Conservation (phyloP, 2,329 filamentous ascomycete species). For the Cytospora piceae region DNA sequence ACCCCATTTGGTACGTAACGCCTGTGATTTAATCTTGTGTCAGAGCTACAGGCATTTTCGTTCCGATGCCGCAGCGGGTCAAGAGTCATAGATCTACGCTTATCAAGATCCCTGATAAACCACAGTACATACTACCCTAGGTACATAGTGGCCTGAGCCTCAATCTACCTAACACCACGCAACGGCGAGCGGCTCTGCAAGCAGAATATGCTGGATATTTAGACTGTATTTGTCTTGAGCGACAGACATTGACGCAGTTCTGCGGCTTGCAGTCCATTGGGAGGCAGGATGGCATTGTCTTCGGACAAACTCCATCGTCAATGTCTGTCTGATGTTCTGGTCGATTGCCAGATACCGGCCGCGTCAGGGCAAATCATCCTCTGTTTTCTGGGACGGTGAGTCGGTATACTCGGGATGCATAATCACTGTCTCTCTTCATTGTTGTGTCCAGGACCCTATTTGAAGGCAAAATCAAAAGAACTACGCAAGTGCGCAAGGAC, state of each 20-base stretch:
- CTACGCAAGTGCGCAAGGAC: slow-evolving; percentile 20
- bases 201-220: neutral
- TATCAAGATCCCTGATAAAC: slow-evolving; percentile 20
- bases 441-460: neutral
- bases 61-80: slow-evolving; percentile 27
- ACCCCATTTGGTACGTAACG: slow-evolving; percentile 27
- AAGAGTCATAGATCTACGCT: slow-evolving; percentile 19
- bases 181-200: neutral
- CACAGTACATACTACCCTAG: too few relatives aligned
- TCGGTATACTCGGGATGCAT: slow-evolving; percentile 1
- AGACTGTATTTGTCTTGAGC: neutral
- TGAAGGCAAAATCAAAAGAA: neutral
- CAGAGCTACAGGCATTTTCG: slow-evolving; percentile 5
- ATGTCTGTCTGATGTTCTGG: too few relatives aligned
- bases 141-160: slow-evolving; percentile 3
- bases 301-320: too few relatives aligned
- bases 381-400: neutral
- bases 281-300: too few relatives aligned
- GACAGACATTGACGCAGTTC: neutral
- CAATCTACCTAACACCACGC: neutral
- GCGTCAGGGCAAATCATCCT: neutral
- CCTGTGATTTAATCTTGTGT: slow-evolving; percentile 26
- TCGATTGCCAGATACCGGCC: too few relatives aligned
- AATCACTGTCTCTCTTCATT: slow-evolving; percentile 15
- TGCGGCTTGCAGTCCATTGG: neutral